Conservation (phyloP, 371 early-diverging fungal genomes). For the Funneliformis caledonium region DNA sequence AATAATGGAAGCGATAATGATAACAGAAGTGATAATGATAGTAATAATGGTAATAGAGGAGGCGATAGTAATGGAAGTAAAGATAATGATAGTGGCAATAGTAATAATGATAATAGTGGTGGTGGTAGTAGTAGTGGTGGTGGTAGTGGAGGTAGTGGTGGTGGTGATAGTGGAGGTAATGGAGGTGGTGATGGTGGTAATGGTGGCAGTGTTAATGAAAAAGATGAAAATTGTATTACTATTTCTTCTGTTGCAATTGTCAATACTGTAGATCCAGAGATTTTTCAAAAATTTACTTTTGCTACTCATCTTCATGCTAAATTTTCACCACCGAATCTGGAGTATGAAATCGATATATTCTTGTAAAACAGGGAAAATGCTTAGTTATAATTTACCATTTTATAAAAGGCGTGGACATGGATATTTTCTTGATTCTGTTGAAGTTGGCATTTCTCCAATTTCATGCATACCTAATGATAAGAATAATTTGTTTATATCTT, state of each 20-base stretch:
- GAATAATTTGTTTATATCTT: not conserved
- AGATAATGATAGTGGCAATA: too few relatives aligned
- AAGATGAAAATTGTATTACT: not conserved
- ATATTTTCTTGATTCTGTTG: not conserved
- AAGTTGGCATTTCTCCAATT: not conserved
- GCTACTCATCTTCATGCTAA: not conserved
- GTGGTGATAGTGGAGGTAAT: too few relatives aligned
- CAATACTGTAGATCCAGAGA: too few relatives aligned
- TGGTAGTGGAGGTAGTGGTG: too few relatives aligned
- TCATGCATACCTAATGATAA: not conserved
- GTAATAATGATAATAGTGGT: not conserved
- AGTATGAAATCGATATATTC: not conserved
- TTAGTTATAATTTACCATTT: not conserved
- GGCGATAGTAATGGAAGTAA: too few relatives aligned
- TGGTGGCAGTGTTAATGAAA: too few relatives aligned
- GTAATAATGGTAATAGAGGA: too few relatives aligned
- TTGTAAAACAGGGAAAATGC: not conserved
- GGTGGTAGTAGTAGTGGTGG: not conserved
- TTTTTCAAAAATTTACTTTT: not conserved
- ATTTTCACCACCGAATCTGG: not conserved
- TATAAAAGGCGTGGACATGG: not conserved
- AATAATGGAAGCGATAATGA: too few relatives aligned
- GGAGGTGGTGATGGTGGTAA: too few relatives aligned
- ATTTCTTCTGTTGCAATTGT: not conserved
- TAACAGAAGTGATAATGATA: too few relatives aligned